These are phyloP conservation scores for Globisporangium parvum DNA, from an alignment of 352 stramenopile genomes.

Conservation along the genomic window DNA sequence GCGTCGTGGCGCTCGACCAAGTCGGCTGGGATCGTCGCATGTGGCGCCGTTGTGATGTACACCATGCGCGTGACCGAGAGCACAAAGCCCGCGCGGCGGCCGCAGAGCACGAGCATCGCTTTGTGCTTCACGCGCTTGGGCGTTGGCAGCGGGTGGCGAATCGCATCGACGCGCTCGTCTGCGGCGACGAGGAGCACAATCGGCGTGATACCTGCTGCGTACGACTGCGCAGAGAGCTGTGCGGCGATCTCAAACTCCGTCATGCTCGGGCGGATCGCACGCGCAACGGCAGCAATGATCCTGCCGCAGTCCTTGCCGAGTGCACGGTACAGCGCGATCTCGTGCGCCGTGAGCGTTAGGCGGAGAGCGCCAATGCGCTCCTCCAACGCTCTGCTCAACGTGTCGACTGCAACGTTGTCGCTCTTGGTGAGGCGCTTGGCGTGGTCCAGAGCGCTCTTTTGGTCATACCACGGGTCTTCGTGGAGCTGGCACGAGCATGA, in stretches of 20 bases:
- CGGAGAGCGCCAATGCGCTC: constrained; percentile 28
- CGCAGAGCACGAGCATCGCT: constrained; percentile 72
- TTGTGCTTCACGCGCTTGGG: constrained; percentile 68
- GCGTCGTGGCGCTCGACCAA: constrained; percentile 52
- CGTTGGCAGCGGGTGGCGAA: constrained; percentile 63
- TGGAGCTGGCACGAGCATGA: constrained; percentile 17
- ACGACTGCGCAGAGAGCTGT: constrained; percentile 32
- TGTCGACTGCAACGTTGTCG: constrained; percentile 33
- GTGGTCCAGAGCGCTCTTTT: constrained; percentile 21
- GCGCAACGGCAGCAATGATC: constrained; percentile 53
- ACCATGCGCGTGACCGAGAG: constrained; percentile 58
- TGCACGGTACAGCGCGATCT: constrained; percentile 46
- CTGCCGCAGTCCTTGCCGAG: constrained; percentile 54
- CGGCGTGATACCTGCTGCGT: constrained; percentile 39
- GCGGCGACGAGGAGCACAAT: constrained; percentile 55
- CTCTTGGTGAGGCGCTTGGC: constrained; percentile 32
- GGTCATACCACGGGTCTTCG: constrained; percentile 52
- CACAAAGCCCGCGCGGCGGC: constrained; percentile 55
- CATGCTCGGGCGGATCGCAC: constrained; percentile 30
- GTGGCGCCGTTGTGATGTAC: constrained; percentile 43
- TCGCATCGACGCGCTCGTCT: constrained; percentile 59
- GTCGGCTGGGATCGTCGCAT: constrained; percentile 23
- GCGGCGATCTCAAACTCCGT: constrained; percentile 52
- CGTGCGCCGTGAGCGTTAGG: constrained; percentile 41
- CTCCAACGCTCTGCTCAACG: constrained; percentile 19